Conservation (phyloP, 208 protist species). For the Phytomonas francai region DNA sequence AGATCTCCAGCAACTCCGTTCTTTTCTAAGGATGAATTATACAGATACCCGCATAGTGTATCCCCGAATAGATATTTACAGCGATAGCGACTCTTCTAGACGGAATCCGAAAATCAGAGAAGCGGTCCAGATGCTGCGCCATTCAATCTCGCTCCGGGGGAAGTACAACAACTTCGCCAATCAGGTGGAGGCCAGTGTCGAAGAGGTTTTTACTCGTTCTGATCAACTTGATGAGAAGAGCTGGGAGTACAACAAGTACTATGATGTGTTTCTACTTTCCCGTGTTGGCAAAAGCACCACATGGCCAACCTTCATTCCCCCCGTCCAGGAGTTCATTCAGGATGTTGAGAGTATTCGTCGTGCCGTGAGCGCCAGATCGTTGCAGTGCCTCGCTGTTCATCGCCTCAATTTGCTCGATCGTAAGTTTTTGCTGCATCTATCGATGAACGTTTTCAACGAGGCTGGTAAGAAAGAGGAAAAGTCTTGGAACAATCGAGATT, state of each 20-base stretch:
- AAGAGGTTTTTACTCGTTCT: conserved; percentile 77
- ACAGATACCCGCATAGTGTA: conserved; percentile 71
- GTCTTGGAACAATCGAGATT: conserved; percentile 88
- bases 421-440: conserved; percentile 90
- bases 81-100: conserved; percentile 13
- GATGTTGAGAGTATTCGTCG: conserved; percentile 64
- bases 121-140: conserved; percentile 49
- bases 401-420: conserved; percentile 86
- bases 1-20: too few species aligned
- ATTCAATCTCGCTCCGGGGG: conserved; percentile 57
- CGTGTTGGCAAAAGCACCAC: conserved; percentile 49
- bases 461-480: conserved; percentile 68
- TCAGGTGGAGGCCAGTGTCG: conserved; percentile 43
- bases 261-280: conserved; percentile 79
- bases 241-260: conserved; percentile 88
- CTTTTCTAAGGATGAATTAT: conserved; percentile 49
- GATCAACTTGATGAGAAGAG: conserved; percentile 73
- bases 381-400: conserved; percentile 81
- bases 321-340: conserved; percentile 76
- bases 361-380: conserved; percentile 35
- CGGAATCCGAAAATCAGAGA: conserved; percentile 16
- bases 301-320: conserved; percentile 72
- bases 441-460: conserved; percentile 88
- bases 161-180: conserved; percentile 71
- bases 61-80: conserved; percentile 71